Evolutionary conservation across 257 asterid species (phyloP), one percentile per base, ranked within the genome.

Genomic region (Linderniella brevidens): DNA sequence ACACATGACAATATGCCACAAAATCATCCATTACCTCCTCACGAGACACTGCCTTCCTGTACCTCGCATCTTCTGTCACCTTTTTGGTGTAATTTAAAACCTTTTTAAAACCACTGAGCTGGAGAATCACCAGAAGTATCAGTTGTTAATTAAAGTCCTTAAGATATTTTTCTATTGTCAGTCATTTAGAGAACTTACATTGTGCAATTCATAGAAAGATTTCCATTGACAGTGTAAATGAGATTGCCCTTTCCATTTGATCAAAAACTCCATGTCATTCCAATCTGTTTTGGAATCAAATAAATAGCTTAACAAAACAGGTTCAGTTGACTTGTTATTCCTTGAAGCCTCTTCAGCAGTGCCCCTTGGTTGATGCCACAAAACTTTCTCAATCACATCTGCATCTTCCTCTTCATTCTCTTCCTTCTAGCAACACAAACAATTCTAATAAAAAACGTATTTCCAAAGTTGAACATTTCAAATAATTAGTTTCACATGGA

Each of bases 81-180:
- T 68, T 90, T 67, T 85, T 85, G 55, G 93, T 75, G 69, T 82
- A 90, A 69, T 90, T 90, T 69, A 90, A 58, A 56, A 90, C 99
- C 88, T 90, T 90, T 76, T 90, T 90, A 70, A 79, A 90, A 53
- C 99, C 99, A 76, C 94, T 90, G 62, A 85, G 96, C 99, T 90
- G 93, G 67, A 69, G 61, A 69, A 63, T 52, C 52, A 73, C 56
- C 59, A 39, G 48, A 47, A 56, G 40, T 17, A 50, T 39, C 51
- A 73, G 20, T 37, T 46, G 51, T 29, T 11, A 46, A 43, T 3
- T 13, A 12, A 3, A 16, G 11, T 3, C 4, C 3, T 25, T 25
- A 25, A 25, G 32, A 25, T 6, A 25, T 25, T 25, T 25, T 25
- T 25, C 32, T 25, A 25, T 6, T 25, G 32, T 25, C 32, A 25